Conservation (phyloP, 1,284 basidiomycete species). For the Cryptococcus sp. region DNA sequence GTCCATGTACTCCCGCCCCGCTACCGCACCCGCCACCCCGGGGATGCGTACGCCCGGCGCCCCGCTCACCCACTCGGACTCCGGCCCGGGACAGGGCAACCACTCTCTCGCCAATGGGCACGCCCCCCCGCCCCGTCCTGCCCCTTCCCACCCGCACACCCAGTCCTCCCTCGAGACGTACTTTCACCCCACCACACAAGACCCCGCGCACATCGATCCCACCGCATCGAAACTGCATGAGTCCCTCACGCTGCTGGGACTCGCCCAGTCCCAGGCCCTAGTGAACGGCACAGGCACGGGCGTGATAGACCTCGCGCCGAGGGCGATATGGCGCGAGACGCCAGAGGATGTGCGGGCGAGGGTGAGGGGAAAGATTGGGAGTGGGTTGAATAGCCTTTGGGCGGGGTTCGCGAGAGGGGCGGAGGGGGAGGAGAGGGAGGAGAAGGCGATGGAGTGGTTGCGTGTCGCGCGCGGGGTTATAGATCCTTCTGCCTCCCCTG, state of each 20-base stretch:
- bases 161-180: background rate
- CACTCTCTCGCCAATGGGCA: too few species aligned
- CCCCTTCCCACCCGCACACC: background rate
- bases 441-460: slow-evolving; percentile 39
- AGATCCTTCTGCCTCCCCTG: slow-evolving; percentile 10
- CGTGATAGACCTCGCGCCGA: background rate
- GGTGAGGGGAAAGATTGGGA: slow-evolving; percentile 7
- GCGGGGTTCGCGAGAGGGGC: slow-evolving; percentile 3
- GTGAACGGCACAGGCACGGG: background rate
- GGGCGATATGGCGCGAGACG: slow-evolving; percentile 5
- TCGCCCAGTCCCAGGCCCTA: background rate
- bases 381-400: slow-evolving; percentile 11
- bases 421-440: slow-evolving; percentile 23
- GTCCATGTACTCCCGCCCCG: slow-evolving; percentile 36
- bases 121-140: too few species aligned
- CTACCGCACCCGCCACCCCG: slow-evolving; percentile 15
- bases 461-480: slow-evolving; percentile 21
- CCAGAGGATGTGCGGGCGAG: slow-evolving; percentile 8
- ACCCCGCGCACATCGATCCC: background rate
- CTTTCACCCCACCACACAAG: background rate
- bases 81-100: too few species aligned
- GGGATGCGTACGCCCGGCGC: slow-evolving; percentile 5
- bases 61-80: background rate
- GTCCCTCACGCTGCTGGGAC: background rate
- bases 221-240: background rate